phyloP scores from a whole-genome alignment of 1,139 yeast species.

The Candida sp. region DNA sequence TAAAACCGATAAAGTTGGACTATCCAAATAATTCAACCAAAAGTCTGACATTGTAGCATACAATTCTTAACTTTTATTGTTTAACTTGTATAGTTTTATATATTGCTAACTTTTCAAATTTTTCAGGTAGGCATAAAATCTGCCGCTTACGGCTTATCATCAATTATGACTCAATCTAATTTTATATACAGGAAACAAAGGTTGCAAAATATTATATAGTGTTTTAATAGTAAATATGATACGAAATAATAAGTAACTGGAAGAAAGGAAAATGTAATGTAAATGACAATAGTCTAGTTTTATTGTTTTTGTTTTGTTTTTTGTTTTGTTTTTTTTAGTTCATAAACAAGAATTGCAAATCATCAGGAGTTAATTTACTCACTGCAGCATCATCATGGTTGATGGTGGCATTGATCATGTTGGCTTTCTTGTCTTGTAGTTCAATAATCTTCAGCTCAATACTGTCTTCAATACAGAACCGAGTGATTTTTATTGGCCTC shows the following conservation, averaged over 20 bases:
- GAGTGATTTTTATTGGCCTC: slow-evolving; percentile 89
- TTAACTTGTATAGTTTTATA: too few species aligned
- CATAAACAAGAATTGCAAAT: slow-evolving; percentile 88
- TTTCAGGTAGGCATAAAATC: not conserved
- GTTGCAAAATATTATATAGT: not conserved
- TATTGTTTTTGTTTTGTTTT: not conserved
- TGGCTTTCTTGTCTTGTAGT: slow-evolving; percentile 94
- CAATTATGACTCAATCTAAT: not conserved
- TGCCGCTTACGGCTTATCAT: not conserved
- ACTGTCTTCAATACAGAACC: slow-evolving; percentile 93
- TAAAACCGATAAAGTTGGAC: slow-evolving; percentile 79
- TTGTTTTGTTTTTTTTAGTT: slow-evolving; percentile 32
- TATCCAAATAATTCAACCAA: slow-evolving; percentile 72
- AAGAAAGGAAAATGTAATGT: not conserved
- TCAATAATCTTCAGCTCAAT: slow-evolving; percentile 96
- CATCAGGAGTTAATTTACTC: slow-evolving; percentile 84
- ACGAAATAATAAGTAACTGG: not conserved
- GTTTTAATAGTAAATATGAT: not conserved
- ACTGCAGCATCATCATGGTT: slow-evolving; percentile 91
- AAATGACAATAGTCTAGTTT: too few species aligned
- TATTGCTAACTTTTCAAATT: not conserved
- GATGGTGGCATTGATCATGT: slow-evolving; percentile 95
- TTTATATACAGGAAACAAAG: not conserved
- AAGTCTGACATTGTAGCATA: slow-evolving; percentile 23
- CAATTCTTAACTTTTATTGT: not conserved